Evolutionary conservation across 805 yeast species (phyloP).

Genomic region (Saturnispora ahearnii): DNA sequence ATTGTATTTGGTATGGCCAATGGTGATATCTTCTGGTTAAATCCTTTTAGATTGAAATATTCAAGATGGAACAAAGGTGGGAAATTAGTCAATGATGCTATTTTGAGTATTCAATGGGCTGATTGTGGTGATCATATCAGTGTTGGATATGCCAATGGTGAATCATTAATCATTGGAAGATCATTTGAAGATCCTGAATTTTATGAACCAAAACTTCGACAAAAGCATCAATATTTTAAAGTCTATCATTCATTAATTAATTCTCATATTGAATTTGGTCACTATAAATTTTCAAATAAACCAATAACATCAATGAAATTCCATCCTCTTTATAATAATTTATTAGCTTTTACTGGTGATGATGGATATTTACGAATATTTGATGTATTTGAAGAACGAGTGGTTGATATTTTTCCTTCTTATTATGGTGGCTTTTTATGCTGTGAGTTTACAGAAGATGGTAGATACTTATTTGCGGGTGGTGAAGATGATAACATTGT

Average conservation of each 20-base stretch:
- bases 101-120: conserved; percentile 40
- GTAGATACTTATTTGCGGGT: conserved; percentile 39
- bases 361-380: conserved; percentile 57
- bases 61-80: conserved; percentile 46
- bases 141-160: conserved; percentile 59
- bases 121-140: conserved; percentile 38
- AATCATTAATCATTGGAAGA: conserved; percentile 42
- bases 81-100: conserved; percentile 33
- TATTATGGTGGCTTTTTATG: conserved; percentile 58
- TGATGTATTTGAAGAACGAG: conserved; percentile 36
- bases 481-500: conserved; percentile 47
- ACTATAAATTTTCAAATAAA: conserved; percentile 50
- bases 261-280: conserved; percentile 33
- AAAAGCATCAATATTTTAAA: neutral
- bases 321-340: conserved; percentile 33
- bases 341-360: conserved; percentile 47
- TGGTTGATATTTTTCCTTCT: conserved; percentile 49
- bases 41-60: conserved; percentile 40
- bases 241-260: neutral
- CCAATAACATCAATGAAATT: conserved; percentile 43
- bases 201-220: conserved; percentile 13
- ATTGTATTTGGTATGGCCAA: conserved; percentile 52
- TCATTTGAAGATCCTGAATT: conserved; percentile 38
- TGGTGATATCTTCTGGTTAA: conserved; percentile 60
- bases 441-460: conserved; percentile 40